Evolutionary conservation across 2,329 filamentous ascomycete genomes (phyloP).

Genomic region (Venturia pyrina): DNA sequence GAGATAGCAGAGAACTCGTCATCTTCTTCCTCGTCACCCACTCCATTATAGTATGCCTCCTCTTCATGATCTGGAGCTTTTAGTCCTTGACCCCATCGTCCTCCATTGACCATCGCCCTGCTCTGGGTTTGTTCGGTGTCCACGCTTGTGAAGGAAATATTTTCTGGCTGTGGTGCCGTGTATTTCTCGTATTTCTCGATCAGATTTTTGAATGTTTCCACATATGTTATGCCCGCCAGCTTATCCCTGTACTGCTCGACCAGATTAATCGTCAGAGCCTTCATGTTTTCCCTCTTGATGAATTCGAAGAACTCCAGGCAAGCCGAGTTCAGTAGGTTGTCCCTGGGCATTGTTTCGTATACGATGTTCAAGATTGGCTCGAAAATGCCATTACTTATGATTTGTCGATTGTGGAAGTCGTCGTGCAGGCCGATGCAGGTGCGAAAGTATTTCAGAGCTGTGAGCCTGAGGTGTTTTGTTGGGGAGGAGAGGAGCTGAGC

Average conservation of each 20-base stretch:
- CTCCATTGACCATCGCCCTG: constrained; percentile 40
- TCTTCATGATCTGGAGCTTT: constrained; percentile 78
- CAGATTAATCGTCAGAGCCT: constrained; percentile 71
- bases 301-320: constrained; percentile 91
- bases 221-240: constrained; percentile 64
- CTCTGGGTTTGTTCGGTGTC: constrained; percentile 47
- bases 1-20: constrained; percentile 18
- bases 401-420: constrained; percentile 79
- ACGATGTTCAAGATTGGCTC: constrained; percentile 79
- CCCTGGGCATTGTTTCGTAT: constrained; percentile 74
- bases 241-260: constrained; percentile 76
- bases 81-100: constrained; percentile 55
- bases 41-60: constrained; percentile 88
- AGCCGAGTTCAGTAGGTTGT: constrained; percentile 88
- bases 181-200: constrained; percentile 66
- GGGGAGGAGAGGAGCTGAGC: constrained; percentile 71
- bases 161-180: constrained; percentile 46
- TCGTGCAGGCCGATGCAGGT: constrained; percentile 77
- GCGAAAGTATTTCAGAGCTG: constrained; percentile 88
- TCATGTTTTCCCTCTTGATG: constrained; percentile 69
- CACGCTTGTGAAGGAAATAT: constrained; percentile 59
- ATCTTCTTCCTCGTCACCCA: constrained; percentile 72
- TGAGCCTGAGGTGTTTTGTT: constrained; percentile 87
- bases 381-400: constrained; percentile 72
- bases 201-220: constrained; percentile 73